Conservation (phyloP, 176 grass and related monocot genomes). For the Oryza rufipogon region DNA sequence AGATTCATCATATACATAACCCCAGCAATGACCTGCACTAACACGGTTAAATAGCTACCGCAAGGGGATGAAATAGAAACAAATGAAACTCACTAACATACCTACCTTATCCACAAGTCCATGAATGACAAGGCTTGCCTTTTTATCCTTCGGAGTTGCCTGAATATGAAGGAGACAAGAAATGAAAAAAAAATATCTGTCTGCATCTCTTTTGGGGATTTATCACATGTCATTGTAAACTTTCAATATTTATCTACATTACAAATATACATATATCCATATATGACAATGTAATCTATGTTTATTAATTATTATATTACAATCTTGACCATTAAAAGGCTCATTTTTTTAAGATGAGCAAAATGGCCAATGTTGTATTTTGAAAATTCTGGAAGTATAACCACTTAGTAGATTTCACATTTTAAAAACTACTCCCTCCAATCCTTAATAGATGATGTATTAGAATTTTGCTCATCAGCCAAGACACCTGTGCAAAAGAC, state of each 20-base stretch:
- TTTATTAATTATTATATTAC: background rate
- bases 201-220: background rate
- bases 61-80: constrained; percentile 36
- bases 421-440: background rate
- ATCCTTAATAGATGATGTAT: background rate
- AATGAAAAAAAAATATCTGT: background rate
- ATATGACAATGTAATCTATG: constrained; percentile 11
- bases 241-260: constrained; percentile 11
- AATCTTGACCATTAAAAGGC: background rate
- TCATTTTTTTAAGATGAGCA: background rate
- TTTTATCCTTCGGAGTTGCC: constrained; percentile 96
- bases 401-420: background rate
- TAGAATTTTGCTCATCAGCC: no score
- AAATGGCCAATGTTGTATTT: background rate
- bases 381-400: background rate
- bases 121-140: constrained; percentile 94
- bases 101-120: constrained; percentile 89
- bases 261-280: background rate
- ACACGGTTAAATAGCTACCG: constrained; percentile 29
- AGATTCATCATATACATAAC: constrained; percentile 76
- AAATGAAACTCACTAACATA: constrained; percentile 37
- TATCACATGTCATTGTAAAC: constrained; percentile 4
- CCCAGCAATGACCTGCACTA: constrained; percentile 70
- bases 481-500: no score
- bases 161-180: constrained; percentile 42